phyloP scores from a whole-genome alignment of 2,329 filamentous ascomycete species.

The Pseudogymnoascus sp. region DNA sequence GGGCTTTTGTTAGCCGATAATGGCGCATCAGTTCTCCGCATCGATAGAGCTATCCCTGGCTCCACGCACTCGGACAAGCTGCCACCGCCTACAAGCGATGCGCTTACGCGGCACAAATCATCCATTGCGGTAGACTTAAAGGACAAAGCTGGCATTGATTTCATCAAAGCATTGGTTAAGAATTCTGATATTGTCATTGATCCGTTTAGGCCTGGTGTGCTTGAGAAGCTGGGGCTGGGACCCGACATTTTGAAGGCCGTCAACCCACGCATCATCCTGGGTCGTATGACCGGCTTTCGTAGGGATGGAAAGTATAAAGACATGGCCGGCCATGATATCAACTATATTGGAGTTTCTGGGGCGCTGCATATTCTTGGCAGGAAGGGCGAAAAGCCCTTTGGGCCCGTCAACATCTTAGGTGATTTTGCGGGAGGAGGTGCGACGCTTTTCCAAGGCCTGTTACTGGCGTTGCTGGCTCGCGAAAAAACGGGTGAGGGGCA shows the following conservation, averaged over 20 bases:
- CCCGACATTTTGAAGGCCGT: conserved; percentile 55
- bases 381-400: conserved; percentile 58
- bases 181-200: conserved; percentile 77
- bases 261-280: conserved; percentile 73
- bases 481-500: conserved; percentile 62
- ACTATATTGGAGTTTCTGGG: conserved; percentile 86
- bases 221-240: conserved; percentile 74
- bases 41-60: conserved; percentile 58
- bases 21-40: conserved; percentile 76
- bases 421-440: conserved; percentile 90
- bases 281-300: conserved; percentile 82
- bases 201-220: conserved; percentile 82
- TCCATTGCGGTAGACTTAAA: conserved; percentile 78
- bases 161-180: conserved; percentile 58
- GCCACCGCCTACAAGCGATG: conserved; percentile 53
- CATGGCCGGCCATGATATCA: conserved; percentile 96
- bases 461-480: conserved; percentile 68
- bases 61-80: conserved; percentile 31
- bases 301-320: conserved; percentile 74
- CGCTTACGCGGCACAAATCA: conserved; percentile 70
- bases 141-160: conserved; percentile 48
- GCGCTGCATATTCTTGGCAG: conserved; percentile 70
- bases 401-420: conserved; percentile 76
- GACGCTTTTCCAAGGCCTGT: conserved; percentile 70
- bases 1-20: conserved; percentile 84